Base-by-base conservation (phyloP, 805 yeast species). In the Teunomyces lycoperdinae region DNA sequence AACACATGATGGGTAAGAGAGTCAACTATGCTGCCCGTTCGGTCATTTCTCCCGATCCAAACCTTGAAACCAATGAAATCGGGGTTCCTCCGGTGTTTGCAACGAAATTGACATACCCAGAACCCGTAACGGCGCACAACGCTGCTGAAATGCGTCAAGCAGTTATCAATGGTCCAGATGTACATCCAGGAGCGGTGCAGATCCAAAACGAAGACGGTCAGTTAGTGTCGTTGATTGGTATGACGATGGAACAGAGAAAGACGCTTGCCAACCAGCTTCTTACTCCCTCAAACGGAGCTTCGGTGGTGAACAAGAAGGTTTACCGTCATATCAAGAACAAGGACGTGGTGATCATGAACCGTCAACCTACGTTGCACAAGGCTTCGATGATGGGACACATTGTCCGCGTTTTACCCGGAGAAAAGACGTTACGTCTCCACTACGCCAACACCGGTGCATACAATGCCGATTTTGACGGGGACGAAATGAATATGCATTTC, bases 321-420 rank as follows among this genome's bases (percentile, higher is more conserved):
- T 86, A 77, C 68, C 84, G 99, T 64, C 99, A 94, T 66, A 89
- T 94, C 64, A 85, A 86, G 53, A 92, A 95, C 72, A 85, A 89
- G 55, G 99, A 95, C 70, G 91, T 94, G 50, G 98, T 95, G 43
- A 68, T 95, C 35, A 94, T 95, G 98, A 94, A 94, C 74, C 91
- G 99, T 76, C 99, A 94, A 75, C 99, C 99, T 42, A 92, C 99
- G 11, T 79, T 94, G 66, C 99, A 94, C 75, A 94, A 94, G 73
- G 99, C 99, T 42, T 95, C 99, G 27, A 94, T 94, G 97, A 94
- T 94, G 99, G 99, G 99, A 57, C 99, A 94, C 71, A 88, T 85
- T 64, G 99, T 94, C 39, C 82, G 97, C 61, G 99, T 94, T 29
- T 77, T 94, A 58, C 99, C 98, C 4, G 96, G 96, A 50, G 99